Evolutionary conservation across 2,329 filamentous ascomycete species (phyloP).

Genomic region (Phialemonium atrogriseum): DNA sequence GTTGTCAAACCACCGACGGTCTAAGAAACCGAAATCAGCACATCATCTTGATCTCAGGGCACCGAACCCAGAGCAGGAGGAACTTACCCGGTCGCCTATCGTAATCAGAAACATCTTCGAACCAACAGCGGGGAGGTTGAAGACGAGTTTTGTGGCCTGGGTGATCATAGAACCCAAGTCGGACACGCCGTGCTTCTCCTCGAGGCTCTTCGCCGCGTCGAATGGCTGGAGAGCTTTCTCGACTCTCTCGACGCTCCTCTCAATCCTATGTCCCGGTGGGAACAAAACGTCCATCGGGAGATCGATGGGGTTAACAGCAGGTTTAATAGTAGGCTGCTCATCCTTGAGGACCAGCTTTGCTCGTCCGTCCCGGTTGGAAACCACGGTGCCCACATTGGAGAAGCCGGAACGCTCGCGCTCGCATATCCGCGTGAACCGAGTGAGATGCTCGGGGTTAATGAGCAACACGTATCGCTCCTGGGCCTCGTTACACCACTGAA

Average conservation of each 20-base stretch:
- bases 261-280: constrained; percentile 77
- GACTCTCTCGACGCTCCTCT: constrained; percentile 63
- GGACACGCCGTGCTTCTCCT: constrained; percentile 40
- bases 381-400: constrained; percentile 79
- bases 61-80: no score
- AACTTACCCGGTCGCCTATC: constrained; percentile 90
- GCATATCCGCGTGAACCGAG: constrained; percentile 62
- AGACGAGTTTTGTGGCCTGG: constrained; percentile 71
- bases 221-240: constrained; percentile 65
- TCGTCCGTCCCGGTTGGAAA: constrained; percentile 51
- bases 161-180: constrained; percentile 45
- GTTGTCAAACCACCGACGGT: constrained; percentile 83
- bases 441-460: constrained; percentile 72
- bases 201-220: constrained; percentile 55
- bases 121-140: constrained; percentile 82
- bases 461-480: constrained; percentile 94
- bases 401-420: constrained; percentile 84
- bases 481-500: constrained; percentile 95
- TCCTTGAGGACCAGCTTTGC: constrained; percentile 75
- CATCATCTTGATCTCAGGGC: no score
- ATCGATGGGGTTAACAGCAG: constrained; percentile 80
- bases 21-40: no score
- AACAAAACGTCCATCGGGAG: constrained; percentile 84
- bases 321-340: constrained; percentile 63
- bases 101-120: constrained; percentile 97